Evolutionary conservation across 2,329 filamentous ascomycete species (phyloP), one percentile per base, ranked within the genome.

Genomic region (Niveomyces coronatus): DNA sequence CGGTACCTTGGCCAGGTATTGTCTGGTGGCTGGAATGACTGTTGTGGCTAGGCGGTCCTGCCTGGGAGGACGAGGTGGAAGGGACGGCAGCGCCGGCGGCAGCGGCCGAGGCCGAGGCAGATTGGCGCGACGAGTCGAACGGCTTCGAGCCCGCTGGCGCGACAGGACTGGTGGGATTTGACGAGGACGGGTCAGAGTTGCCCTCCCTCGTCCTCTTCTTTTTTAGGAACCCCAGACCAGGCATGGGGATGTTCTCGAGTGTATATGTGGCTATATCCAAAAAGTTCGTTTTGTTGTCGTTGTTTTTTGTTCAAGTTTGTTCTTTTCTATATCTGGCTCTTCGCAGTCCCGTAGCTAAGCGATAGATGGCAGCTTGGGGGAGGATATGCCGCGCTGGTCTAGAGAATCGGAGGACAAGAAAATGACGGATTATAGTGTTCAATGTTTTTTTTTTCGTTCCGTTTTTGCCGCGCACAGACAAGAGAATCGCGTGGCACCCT

Each of bases 161-260:
- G 51, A 77, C 65, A 44, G 76, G 73, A 53, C 76, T 79, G 48
- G 70, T 71, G 49, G 76, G 71, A 58, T 82, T 82, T 49, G 71
- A 70, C 54, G 78, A 70, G 55, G 79, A 76, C 51, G 72, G 73
- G 59, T 85, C 79, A 58, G 76, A 71, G 58, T 79, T 76, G 57
- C 79, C 83, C 70, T 95, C 87, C 77, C 87, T 93, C 67, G 87
- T 94, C 76, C 87, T 82, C 76, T 94, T 94, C 77, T 94, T 96
- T 76, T 95, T 95, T 60, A 96, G 78, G 60, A 95, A 87, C 64
- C 86, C 86, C 71, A 95, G 76, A 63, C 77, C 85, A 79, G 88
- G 91, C 91, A 98, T 96, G 56, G 55, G 60, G 49, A 16, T 39
- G 31, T 40, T 35, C 17, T 31, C 18, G 11, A 19, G 14, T 13